These are phyloP conservation scores for Moesziomyces sp. DNA, from an alignment of 1,284 basidiomycete genomes.

Conservation along the genomic window DNA sequence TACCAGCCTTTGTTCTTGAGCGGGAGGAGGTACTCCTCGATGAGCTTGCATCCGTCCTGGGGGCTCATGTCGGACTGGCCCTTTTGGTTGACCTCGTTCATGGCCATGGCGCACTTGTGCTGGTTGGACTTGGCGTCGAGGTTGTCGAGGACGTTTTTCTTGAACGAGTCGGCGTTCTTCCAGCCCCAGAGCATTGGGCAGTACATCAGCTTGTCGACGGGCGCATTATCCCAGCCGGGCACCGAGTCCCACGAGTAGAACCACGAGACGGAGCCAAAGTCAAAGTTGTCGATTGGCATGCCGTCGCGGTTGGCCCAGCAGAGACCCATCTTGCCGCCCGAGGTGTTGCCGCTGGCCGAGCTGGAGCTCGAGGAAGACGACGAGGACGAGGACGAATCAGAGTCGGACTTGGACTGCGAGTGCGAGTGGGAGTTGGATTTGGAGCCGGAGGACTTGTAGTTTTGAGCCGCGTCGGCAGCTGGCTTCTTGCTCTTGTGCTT, in stretches of 20 bases:
- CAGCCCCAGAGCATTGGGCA: constrained; percentile 64
- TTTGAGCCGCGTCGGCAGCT: constrained; percentile 4
- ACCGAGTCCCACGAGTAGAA: constrained; percentile 57
- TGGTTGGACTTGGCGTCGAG: constrained; percentile 46
- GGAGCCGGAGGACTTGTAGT: constrained; percentile 10
- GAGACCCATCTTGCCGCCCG: constrained; percentile 54
- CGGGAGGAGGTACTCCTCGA: constrained; percentile 53
- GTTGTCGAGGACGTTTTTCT: constrained; percentile 49
- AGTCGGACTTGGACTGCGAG: constrained; percentile 1
- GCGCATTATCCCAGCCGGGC: constrained; percentile 48
- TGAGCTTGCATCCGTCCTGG: constrained; percentile 46
- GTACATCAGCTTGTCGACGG: constrained; percentile 54
- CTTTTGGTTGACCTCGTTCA: constrained; percentile 61
- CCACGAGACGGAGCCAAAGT: constrained; percentile 51
- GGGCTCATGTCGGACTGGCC: constrained; percentile 57
- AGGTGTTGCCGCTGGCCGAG: constrained; percentile 13
- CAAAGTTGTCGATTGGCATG: constrained; percentile 54
- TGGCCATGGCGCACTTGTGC: constrained; percentile 58
- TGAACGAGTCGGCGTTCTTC: constrained; percentile 47
- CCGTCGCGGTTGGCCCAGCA: constrained; percentile 56
- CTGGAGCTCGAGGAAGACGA: constrained; percentile 25
- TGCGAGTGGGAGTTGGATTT: constrained; percentile 10
- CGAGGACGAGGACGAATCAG: constrained; percentile 16
- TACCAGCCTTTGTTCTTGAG: constrained; percentile 60
- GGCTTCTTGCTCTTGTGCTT: constrained; percentile 23